Evolutionary conservation across 148 eudicot genomes (phyloP), one percentile per base, ranked within the genome.

Genomic region (Linanthus parryae): DNA sequence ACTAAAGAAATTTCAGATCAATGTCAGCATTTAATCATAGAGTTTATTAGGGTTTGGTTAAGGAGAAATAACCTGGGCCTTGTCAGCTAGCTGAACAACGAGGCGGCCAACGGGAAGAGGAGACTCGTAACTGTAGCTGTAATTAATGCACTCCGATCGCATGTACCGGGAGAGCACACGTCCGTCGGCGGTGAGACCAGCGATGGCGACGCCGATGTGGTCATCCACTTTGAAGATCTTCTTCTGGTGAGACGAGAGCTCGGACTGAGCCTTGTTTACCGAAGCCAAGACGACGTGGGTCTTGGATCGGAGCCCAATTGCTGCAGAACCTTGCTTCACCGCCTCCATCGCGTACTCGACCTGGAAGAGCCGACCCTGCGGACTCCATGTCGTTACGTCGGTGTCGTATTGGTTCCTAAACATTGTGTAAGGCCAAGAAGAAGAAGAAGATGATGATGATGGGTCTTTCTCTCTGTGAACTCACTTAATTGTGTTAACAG

Each of bases 301-400:
- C 63, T 88, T 92, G 33, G 96, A 92, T 77, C 99, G 78, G 54
- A 92, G 80, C 0, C 96, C 99, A 8, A 92, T 80, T 0, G 99
- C 94, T 0, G 96, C 99, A 2, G 99, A 84, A 3, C 99, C 99
- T 57, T 92, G 99, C 65, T 92, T 88, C 52, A 92, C 99, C 1
- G 99, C 96, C 60, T 92, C 99, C 99, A 92, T 92, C 15, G 96
- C 96, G 81, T 88, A 92, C 40, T 92, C 99, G 1, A 92, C 96
- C 52, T 92, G 99, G 67, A 92, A 92, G 0, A 92, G 60, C 2
- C 99, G 57, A 19, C 96, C 98, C 10, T 92, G 94, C 14, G 98
- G 98, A 5, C 79, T 70, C 98, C 98, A 92, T 44, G 98, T 92
- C 17, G 98, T 92, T 20, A 92, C 98, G 51, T 92, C 98, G 8